phyloP scores from a whole-genome alignment of 2,329 filamentous ascomycete species.

The Hymenoscyphus salicellus region DNA sequence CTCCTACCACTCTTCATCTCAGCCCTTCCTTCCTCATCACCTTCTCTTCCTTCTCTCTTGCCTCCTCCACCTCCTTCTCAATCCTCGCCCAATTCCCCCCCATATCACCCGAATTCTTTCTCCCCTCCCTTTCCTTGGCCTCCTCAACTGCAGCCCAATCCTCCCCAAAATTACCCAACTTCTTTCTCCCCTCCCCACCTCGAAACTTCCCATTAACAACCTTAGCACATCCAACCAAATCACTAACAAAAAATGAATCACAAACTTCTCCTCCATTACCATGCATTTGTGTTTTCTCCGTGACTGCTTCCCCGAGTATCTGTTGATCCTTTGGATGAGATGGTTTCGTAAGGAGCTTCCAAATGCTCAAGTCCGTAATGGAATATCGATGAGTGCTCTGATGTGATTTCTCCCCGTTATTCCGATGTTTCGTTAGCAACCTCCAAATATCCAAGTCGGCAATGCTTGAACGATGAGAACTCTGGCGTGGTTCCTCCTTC shows the following conservation, averaged over 20 bases:
- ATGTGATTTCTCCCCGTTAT: neutral
- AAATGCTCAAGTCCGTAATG: neutral
- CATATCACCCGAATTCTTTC: neutral
- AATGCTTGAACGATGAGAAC: neutral
- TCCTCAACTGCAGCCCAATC: no score
- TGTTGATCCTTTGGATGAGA: neutral
- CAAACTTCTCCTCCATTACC: conserved; percentile 3
- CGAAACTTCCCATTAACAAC: neutral
- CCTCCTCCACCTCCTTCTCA: neutral
- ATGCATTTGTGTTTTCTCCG: neutral
- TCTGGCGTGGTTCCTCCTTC: no score
- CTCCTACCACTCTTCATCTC: neutral
- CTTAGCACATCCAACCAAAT: conserved; percentile 9
- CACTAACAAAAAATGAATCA: conserved; percentile 8
- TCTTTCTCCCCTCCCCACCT: neutral
- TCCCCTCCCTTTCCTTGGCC: neutral
- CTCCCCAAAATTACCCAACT: neutral
- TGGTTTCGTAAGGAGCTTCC: neutral
- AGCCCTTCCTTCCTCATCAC: neutral
- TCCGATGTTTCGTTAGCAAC: neutral
- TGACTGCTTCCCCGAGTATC: neutral
- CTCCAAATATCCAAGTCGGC: neutral
- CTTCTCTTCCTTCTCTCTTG: no score
- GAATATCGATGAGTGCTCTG: neutral
- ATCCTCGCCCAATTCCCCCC: neutral